Evolutionary conservation across 2,329 filamentous ascomycete species (phyloP), one percentile per base, ranked within the genome.

Genomic region (Seiridium cupressi): DNA sequence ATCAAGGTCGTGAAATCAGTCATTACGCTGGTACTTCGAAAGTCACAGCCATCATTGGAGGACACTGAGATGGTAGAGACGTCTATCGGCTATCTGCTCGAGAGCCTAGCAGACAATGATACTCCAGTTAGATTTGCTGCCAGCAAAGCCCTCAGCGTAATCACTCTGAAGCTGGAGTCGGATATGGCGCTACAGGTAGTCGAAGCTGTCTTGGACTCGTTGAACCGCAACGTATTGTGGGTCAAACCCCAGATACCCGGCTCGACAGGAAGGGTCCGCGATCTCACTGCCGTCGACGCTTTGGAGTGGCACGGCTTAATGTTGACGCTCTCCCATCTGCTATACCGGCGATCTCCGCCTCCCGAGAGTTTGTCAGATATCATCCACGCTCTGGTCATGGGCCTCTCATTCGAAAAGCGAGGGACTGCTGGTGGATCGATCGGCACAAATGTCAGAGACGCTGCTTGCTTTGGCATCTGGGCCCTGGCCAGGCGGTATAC

Each of bases 401-500:
- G 92, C 0, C 80, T 98, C 34, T 87, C 88, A 1, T 99, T 98
- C 70, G 93, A 99, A 73, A 92, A 97, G 69, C 85, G 93, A 61
- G 91, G 89, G 51, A 85, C 92, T 0, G 92, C 92, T 3, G 94
- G 95, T n/a, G 87, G 84, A 10, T 93, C 92, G 3, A 81, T 94
- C 9, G 95, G 95, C 2, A 89, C 91, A 1, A 97, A 96, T 66
- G 93, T 99, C 13, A 87, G 95, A 51, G 95, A 99, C 77, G 94
- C 95, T 10, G 92, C 95, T 3, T 97, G 93, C 72, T 99, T 98
- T 72, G 95, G 95, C 5, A 89, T 98, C 32, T 99, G 95, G 95
- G 90, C 93, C 1, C 74, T 98, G 6, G 92, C 94, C 31, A 85
- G 95, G 59, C 89, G 94, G 58, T 99, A 98, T 68, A 88, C 86